Base-by-base conservation (phyloP, 139 green algal genomes). In the Coccomyxa sp. region DNA sequence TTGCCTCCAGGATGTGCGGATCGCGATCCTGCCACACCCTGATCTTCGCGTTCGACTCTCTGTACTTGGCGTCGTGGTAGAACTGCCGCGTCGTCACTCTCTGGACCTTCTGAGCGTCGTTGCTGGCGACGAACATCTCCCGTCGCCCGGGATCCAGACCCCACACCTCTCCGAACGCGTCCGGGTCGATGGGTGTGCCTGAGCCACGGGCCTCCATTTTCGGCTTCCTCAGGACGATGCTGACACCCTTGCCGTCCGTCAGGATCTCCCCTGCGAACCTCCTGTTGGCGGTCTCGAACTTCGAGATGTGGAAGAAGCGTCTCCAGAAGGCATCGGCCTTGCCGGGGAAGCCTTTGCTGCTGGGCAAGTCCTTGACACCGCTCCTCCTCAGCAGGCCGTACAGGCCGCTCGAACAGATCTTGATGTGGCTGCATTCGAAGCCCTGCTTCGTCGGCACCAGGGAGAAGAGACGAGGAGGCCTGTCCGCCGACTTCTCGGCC, bases 1-100 rank as follows among this genome's bases (percentile, higher is more conserved):
- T 72, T 12, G 68, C 68, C 29, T 72, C 5, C 68, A 36, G 31
- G 29, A 72, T 36, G 29, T 36, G 10, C n/a, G n/a, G 29, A 36
- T 7, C 68, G n/a, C 68, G 29, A 36, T 72, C 68, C 31, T 39
- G 29, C 68, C 68, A 72, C 68, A 16, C 31, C 29, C 29, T 72
- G 68, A 72, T 36, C 68, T 72, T 72, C 31, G n/a, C 31, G 7
- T 72, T 72, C n/a, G n/a, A 35, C 68, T 72, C 68, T 39, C n/a
- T 72, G 68, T 72, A 72, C 68, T 72, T 72, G 68, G 68, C 68
- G 68, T 72, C 68, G 68, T 72, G 68, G 31, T 72, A 72, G 68
- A 72, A 72, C 68, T 72, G n/a, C 5, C 31, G 29, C 31, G 68
- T 72, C n/a, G 68, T 39, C n/a, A 35, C 29, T 33, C 31, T 35